A percentile compares a stretch with the other conserved stretches of the same genome.
Evolutionary conservation across 2,329 filamentous ascomycete species (phyloP).

Genomic region (Sarocladium kiliense): DNA sequence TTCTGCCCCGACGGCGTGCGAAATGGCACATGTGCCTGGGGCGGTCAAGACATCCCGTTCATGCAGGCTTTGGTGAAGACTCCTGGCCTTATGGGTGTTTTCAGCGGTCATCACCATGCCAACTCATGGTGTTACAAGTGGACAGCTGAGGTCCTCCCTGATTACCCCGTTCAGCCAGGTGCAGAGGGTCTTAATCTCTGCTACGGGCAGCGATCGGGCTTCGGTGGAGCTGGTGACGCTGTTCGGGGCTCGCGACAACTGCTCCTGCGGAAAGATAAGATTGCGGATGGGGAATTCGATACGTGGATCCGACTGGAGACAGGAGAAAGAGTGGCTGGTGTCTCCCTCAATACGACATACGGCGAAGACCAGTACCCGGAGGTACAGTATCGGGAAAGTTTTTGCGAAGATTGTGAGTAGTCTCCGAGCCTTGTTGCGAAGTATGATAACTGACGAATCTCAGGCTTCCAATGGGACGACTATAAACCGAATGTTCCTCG

Average conservation of each 20-base stretch:
- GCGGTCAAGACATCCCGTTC: slow-evolving; percentile 46
- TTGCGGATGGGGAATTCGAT: slow-evolving; percentile 37
- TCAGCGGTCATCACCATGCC: slow-evolving; percentile 57
- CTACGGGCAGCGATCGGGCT: slow-evolving; percentile 58
- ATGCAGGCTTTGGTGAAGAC: slow-evolving; percentile 50
- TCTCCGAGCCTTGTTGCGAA: background rate
- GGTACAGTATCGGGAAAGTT: slow-evolving; percentile 24
- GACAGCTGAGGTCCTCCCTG: slow-evolving; percentile 18
- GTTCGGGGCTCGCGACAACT: slow-evolving; percentile 44
- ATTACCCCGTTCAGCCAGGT: slow-evolving; percentile 15
- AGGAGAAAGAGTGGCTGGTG: slow-evolving; percentile 38
- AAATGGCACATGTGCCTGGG: slow-evolving; percentile 24
- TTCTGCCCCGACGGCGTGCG: slow-evolving; percentile 23
- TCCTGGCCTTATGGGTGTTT: slow-evolving; percentile 43
- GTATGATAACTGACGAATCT: background rate
- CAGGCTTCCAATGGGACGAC: background rate
- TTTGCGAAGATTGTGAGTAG: background rate
- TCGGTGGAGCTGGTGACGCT: slow-evolving; percentile 59
- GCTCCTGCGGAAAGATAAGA: slow-evolving; percentile 24
- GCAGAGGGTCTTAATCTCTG: slow-evolving; percentile 30
- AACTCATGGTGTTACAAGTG: slow-evolving; percentile 44
- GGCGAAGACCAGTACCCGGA: slow-evolving; percentile 44
- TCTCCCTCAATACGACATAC: slow-evolving; percentile 51
- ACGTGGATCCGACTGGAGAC: slow-evolving; percentile 55
- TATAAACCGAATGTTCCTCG: background rate